Evolutionary conservation across 2,329 filamentous ascomycete genomes (phyloP).

Genomic region (Stenocarpella maydis): DNA sequence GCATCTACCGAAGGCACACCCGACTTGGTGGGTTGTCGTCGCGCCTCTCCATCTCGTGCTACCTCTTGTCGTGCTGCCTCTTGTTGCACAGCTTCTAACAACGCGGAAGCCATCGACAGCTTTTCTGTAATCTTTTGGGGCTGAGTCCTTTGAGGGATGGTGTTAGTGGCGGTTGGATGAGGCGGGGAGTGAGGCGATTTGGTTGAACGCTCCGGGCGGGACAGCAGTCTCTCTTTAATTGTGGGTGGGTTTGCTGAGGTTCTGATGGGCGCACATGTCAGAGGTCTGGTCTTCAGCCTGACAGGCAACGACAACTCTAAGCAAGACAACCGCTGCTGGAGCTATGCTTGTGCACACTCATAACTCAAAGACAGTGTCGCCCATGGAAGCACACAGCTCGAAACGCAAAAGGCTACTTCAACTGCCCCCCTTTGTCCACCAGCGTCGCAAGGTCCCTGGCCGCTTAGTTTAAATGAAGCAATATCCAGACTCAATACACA

Average conservation of each 20-base stretch:
- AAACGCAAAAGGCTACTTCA: background rate
- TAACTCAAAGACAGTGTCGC: background rate
- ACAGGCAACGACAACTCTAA: background rate
- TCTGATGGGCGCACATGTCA: background rate
- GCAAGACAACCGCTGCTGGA: background rate
- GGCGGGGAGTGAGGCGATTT: background rate
- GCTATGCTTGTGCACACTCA: background rate
- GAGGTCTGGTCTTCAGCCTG: background rate
- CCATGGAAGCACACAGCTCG: background rate
- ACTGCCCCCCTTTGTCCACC: conserved; percentile 3
- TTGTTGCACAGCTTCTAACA: background rate
- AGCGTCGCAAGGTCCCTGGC: background rate
- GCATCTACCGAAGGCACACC: background rate
- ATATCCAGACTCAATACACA: background rate
- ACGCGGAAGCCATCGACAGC: background rate
- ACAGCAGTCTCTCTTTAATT: background rate
- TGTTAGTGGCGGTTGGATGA: background rate
- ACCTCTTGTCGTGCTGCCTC: background rate
- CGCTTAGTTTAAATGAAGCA: background rate
- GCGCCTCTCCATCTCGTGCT: background rate
- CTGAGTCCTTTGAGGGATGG: background rate
- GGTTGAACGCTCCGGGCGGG: background rate
- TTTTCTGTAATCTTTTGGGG: background rate
- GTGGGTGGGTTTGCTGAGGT: background rate
- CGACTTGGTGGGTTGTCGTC: no score